Percentiles rank a stretch among this genome's conserved stretches.
Conservation (phyloP, 2,329 filamentous ascomycete species). For the Cryphonectria japonica region DNA sequence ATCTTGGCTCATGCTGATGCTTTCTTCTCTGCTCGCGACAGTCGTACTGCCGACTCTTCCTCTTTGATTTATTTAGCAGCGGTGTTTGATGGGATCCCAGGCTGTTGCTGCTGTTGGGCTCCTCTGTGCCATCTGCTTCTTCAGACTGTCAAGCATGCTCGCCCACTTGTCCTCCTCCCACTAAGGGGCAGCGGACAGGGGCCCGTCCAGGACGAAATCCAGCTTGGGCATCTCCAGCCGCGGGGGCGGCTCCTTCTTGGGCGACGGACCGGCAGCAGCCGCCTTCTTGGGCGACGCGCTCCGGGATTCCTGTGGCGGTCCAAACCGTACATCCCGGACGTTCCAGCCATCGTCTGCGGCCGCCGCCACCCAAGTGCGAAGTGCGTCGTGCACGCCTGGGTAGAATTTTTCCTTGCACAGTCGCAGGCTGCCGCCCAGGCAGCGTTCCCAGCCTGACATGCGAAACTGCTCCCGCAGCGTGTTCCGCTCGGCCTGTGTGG, state of each 20-base stretch:
- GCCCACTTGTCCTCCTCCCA: slow-evolving; percentile 36
- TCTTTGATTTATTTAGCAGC: not conserved
- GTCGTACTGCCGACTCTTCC: not conserved
- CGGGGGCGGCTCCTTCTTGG: slow-evolving; percentile 59
- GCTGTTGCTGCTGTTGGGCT: not conserved
- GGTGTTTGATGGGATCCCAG: not conserved
- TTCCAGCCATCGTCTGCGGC: slow-evolving; percentile 89
- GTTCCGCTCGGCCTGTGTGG: slow-evolving; percentile 73
- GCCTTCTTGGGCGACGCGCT: slow-evolving; percentile 51
- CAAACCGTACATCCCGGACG: slow-evolving; percentile 77
- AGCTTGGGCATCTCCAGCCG: slow-evolving; percentile 65
- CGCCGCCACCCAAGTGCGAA: slow-evolving; percentile 88
- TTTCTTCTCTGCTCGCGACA: too few relatives aligned
- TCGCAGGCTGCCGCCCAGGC: slow-evolving; percentile 80
- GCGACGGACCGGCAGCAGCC: slow-evolving; percentile 40
- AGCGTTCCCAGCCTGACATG: slow-evolving; percentile 88
- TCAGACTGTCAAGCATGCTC: slow-evolving; percentile 34
- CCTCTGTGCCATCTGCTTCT: not conserved
- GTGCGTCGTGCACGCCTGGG: slow-evolving; percentile 82
- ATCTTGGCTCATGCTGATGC: slow-evolving; percentile 2
- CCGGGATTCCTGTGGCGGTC: slow-evolving; percentile 53
- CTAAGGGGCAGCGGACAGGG: slow-evolving; percentile 28
- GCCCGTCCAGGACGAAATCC: slow-evolving; percentile 49
- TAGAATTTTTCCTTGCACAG: slow-evolving; percentile 99
- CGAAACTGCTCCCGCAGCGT: slow-evolving; percentile 74